Base-by-base conservation (phyloP, 2,329 filamentous ascomycete species). In the Aureobasidium lini region DNA sequence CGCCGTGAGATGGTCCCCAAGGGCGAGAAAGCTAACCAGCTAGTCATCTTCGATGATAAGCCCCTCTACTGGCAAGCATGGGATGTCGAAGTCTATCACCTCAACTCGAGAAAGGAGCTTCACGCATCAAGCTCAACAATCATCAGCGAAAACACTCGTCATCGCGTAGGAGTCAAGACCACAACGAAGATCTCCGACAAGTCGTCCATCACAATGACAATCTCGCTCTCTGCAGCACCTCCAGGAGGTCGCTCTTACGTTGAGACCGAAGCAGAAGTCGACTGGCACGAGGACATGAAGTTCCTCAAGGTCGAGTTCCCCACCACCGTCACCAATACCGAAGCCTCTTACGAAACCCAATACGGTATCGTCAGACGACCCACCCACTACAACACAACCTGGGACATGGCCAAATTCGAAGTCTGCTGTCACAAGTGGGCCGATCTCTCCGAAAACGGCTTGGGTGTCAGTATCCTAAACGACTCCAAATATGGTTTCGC, bases 231-330 rank as follows among this genome's bases (percentile, higher is more conserved):
- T 2, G 88, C 90, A 1, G 82, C 84, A 13, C 75, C 88, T 18
- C 79, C 53, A 46, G 83, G 83, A 40, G 77, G 84, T 36, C 81
- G 84, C 34, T 47, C 57, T 1, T 86, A 84, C 64, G 82, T 97
- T 15, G 88, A 95, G 64, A 85, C 93, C 63, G 81, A 84, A 42
- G 88, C 87, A 53, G 90, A 95, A 65, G 89, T 97, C n/a, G 90
- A 96, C 70, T 99, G 94, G 94, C 88, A 87, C 66, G 94, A 99
- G 73, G 90, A 85, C 11, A 96, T 94, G 87, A 95, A 94, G 71
- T 97, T 97, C 80, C 82, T 99, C 69, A 99, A 99, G 79, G 93
- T 97, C 53, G 94, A 99, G 72, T 99, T 99, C 75, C 93, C 94
- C 0, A 92, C 96, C 63, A 87, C 95, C 68, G 81, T 97, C 63